Conservation (phyloP, 2,329 filamentous ascomycete genomes). For the Trichoderma lentiforme region DNA sequence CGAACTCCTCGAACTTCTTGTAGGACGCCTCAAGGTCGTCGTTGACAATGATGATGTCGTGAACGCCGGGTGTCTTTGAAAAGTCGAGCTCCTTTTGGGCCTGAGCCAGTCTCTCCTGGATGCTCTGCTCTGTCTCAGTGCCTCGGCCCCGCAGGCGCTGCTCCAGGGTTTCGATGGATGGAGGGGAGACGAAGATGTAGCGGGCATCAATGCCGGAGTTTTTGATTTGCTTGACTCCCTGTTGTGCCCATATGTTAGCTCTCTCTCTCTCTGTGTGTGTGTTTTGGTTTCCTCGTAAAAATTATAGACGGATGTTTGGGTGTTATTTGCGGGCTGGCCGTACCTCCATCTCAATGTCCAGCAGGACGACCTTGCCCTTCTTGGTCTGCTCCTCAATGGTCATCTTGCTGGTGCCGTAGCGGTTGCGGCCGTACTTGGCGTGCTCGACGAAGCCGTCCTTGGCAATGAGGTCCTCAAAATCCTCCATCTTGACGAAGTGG, state of each 20-base stretch:
- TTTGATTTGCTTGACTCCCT: constrained; percentile 89
- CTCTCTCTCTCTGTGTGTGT: not conserved
- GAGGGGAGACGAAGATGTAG: constrained; percentile 83
- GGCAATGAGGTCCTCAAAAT: constrained; percentile 66
- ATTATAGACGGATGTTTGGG: not conserved
- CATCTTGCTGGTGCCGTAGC: constrained; percentile 79
- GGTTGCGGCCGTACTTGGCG: constrained; percentile 80
- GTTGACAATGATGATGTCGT: constrained; percentile 40
- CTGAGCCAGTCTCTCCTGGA: constrained; percentile 67
- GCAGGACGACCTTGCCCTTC: constrained; percentile 70
- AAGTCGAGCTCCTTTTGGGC: constrained; percentile 73
- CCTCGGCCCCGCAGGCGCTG: constrained; percentile 68
- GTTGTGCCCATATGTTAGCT: not conserved
- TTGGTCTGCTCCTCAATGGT: constrained; percentile 73
- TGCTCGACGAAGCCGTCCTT: constrained; percentile 77
- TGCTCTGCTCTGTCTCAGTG: constrained; percentile 72
- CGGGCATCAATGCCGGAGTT: constrained; percentile 69
- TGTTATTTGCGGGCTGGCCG: constrained; percentile 21
- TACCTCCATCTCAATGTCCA: constrained; percentile 97
- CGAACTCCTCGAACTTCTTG: constrained; percentile 50
- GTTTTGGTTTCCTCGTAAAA: not conserved
- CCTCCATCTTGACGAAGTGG: constrained; percentile 66
- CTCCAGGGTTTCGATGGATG: constrained; percentile 71
- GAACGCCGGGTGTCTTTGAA: constrained; percentile 59
- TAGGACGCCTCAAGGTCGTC: constrained; percentile 50